Evolutionary conservation across 1,284 basidiomycete species (phyloP), one percentile per base, ranked within the genome.

Genomic region (Cryptococcus sp.): DNA sequence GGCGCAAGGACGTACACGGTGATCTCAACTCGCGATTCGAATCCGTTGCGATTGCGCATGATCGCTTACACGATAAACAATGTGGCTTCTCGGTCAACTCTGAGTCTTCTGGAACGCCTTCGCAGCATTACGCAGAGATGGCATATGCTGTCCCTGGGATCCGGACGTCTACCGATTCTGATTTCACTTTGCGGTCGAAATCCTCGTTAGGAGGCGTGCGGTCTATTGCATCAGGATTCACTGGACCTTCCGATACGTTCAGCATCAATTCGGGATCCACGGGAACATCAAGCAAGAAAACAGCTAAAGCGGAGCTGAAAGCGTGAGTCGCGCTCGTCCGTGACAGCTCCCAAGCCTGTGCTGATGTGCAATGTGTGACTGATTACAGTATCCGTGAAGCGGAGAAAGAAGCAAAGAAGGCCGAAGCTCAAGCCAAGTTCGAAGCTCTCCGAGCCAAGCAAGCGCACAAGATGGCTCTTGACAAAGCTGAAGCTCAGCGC

Each of bases 391-490:
- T 68, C 45, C 42, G 45, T 22, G 57, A 46, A 42, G 67, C 70
- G 8, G 70, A 69, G 39, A 73, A 72, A 47, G 60, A 53, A 7
- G 57, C 59, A 8, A 64, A 66, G 47, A 70, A 72, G 47, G 60
- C 62, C 10, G 69, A 72, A 51, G 60, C 61, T 11, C 69, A 69
- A 48, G 64, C 64, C n/a, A 66, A 67, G 53, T 73, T 76, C 61
- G 72, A 74, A 56, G 67, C 64, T 6, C 66, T 75, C 10, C 62
- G 73, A 48, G 59, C 66, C 16, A 68, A 76, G 56, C 74, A 74
- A 57, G 66, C 68, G 49, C 60, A 60, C 35, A 66, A 64, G 27
- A 69, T 71, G 52, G 72, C 68, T 0, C 47, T 63, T 13, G 54
- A 59, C 41, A 56, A 59, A 46, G 69, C 64, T 15, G 70, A 71